These are phyloP conservation scores for Lichtheimia hyalospora DNA, from an alignment of 371 early-diverging fungal genomes.

Conservation along the genomic window DNA sequence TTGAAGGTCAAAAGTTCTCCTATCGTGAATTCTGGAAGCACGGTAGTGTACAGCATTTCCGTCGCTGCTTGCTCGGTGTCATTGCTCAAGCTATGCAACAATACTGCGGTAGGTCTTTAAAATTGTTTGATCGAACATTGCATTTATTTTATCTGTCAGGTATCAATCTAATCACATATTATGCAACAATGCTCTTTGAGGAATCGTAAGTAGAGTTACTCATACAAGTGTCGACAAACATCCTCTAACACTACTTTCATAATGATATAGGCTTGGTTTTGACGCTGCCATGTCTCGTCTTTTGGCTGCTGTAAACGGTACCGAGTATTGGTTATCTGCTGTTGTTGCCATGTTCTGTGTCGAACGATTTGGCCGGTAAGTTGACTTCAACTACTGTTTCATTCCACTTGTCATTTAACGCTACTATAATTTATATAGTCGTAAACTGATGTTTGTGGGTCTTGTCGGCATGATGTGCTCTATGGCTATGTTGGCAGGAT, in stretches of 20 bases:
- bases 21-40: constrained; percentile 39
- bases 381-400: neutral
- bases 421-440: constrained; percentile 1
- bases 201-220: neutral
- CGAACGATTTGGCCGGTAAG: constrained; percentile 18
- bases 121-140: too few relatives aligned
- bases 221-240: too few relatives aligned
- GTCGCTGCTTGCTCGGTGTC: constrained; percentile 43
- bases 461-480: constrained; percentile 18
- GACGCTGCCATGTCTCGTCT: constrained; percentile 18
- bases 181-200: constrained; percentile 17
- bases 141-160: too few relatives aligned
- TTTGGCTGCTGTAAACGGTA: constrained; percentile 18
- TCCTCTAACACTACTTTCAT: too few relatives aligned
- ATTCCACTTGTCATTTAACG: neutral
- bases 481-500: constrained; percentile 15
- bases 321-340: constrained; percentile 19
- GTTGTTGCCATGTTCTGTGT: constrained; percentile 19
- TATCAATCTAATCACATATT: constrained; percentile 4
- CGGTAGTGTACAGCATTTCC: constrained; percentile 42
- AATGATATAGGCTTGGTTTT: constrained; percentile 6
- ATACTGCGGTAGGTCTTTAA: constrained; percentile 27
- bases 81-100: constrained; percentile 46
- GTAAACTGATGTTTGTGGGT: constrained; percentile 17
- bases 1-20: constrained; percentile 26